phyloP scores from a whole-genome alignment of 2,329 filamentous ascomycete genomes.

The Immersiporthe knoxdaviesiana region DNA sequence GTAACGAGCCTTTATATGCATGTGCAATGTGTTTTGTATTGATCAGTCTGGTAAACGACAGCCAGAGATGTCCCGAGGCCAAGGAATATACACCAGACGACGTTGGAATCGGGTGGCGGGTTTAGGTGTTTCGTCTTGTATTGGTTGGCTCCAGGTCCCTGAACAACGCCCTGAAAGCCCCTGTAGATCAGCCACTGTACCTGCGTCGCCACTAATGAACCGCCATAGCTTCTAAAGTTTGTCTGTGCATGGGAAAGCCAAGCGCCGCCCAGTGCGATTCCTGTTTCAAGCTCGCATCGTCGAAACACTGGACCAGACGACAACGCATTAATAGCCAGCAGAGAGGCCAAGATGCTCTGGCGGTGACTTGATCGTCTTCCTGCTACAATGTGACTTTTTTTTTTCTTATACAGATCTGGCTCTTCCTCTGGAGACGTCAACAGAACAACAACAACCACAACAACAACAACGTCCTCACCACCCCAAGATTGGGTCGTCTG shows the following conservation, averaged over 20 bases:
- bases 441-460: background rate
- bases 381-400: background rate
- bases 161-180: background rate
- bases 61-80: background rate
- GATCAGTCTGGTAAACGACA: background rate
- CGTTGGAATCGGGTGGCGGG: background rate
- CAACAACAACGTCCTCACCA: background rate
- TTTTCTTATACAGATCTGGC: background rate
- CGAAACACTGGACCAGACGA: constrained; percentile 4
- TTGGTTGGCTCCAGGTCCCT: background rate
- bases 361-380: background rate
- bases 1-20: too few relatives aligned
- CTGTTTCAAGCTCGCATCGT: constrained; percentile 1
- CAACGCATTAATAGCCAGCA: background rate
- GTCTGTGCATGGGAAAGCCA: constrained; percentile 4
- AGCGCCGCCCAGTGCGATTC: background rate
- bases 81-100: background rate
- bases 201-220: background rate
- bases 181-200: background rate
- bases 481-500: background rate
- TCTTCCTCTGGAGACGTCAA: background rate
- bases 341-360: background rate
- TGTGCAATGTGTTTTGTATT: background rate
- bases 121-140: background rate
- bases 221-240: background rate